phyloP scores from a whole-genome alignment of 2,329 filamentous ascomycete species.

The Plectosphaerella plurivora region DNA sequence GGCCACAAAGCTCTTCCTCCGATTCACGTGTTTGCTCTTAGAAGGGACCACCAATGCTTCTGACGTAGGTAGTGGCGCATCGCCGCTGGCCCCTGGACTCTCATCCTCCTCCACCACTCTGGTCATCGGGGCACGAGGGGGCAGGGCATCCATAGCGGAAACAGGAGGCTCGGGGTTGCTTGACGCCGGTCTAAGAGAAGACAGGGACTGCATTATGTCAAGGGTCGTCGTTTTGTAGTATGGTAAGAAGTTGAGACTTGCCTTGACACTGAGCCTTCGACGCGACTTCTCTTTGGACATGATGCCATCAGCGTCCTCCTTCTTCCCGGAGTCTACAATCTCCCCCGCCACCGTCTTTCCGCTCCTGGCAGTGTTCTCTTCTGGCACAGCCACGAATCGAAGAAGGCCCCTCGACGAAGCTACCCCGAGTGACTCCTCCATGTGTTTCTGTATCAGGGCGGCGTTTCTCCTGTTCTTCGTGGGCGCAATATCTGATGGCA shows the following conservation, averaged over 20 bases:
- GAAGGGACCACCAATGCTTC: constrained; percentile 3
- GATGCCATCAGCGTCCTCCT: constrained; percentile 11
- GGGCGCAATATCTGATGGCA: constrained; percentile 64
- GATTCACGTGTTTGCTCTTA: constrained; percentile 21
- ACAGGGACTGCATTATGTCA: background rate
- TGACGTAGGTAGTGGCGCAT: background rate
- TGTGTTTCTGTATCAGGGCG: constrained; percentile 68
- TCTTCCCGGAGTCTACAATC: constrained; percentile 48
- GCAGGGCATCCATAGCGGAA: too few species aligned
- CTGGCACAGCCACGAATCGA: constrained; percentile 64
- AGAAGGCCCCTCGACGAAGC: constrained; percentile 63
- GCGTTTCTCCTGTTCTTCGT: constrained; percentile 79
- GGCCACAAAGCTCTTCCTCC: constrained; percentile 43
- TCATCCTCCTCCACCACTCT: background rate
- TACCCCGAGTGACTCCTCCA: constrained; percentile 68
- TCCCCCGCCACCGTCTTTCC: constrained; percentile 67
- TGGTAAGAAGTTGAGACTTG: constrained; percentile 9
- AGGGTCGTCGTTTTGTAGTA: background rate
- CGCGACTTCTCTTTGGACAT: constrained; percentile 13
- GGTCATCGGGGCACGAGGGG: background rate
- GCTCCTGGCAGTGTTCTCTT: constrained; percentile 68
- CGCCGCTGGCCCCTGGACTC: background rate
- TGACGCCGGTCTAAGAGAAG: background rate
- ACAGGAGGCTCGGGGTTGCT: too few species aligned
- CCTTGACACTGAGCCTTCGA: constrained; percentile 31